Evolutionary conservation across 805 yeast genomes (phyloP), one percentile per base, ranked within the genome.

Genomic region (Candida maltosa): DNA sequence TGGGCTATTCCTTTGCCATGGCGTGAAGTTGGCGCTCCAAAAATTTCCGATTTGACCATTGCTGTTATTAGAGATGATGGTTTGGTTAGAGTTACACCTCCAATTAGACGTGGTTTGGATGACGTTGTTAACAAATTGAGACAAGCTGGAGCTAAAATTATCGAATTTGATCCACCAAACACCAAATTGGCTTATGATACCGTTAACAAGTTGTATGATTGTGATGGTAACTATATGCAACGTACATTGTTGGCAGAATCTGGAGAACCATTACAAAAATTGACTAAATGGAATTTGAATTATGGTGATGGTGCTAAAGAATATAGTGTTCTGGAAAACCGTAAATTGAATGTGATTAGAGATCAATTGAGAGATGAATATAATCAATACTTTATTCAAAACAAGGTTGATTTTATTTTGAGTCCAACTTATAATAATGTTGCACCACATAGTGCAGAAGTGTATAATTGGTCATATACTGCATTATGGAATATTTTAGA

Each of bases 381-480:
- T 53, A 62, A 69, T 30, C 70, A 74, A 30, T 71, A 62, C 51
- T 67, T 83, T 51, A 65, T 73, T 39, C 55, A 70, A 16, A 67
- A 78, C 50, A 70, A 71, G 35, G 70, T 83, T 31, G 89, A 84
- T 49, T 76, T 80, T 49, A 69, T 84, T 40, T 58, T 85, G 29
- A 73, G 83, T 34, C 89, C 91, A 41, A 73, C 79, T 5, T 78
- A 80, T 56, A 75, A 73, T 37, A 81, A 82, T 44, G 80, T 78
- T 34, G 87, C 93, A 11, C 86, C 87, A 29, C 71, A 70, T 36
- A 76, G 83, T 17, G 76, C 73, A 32, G 66, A 71, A 34, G 72
- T 83, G 5, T 75, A 73, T 54, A 82, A 82, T 58, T 85, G 93
- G 89, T 83, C 89, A 4, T 85, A 85, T 66, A 83, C 91, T 5